A percentile compares a stretch with the other conserved stretches of the same genome.
Evolutionary conservation across 441 rosid genomes (phyloP).

Genomic region (Pelargonium myrrhifolium): DNA sequence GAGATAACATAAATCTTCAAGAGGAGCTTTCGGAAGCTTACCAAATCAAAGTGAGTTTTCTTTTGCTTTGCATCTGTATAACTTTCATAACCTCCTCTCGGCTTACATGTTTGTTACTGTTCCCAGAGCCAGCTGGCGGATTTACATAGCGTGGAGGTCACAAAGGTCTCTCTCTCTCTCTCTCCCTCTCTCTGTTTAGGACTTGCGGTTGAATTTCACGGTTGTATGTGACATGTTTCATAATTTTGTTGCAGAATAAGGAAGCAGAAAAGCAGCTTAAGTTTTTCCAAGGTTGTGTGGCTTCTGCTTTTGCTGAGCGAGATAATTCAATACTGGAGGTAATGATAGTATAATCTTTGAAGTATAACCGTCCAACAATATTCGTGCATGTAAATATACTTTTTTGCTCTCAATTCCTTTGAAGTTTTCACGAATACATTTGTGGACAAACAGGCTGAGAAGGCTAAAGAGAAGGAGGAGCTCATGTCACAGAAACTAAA

Average conservation of each 20-base stretch:
- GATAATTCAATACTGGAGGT: slow-evolving; percentile 96
- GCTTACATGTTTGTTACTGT: slow-evolving; percentile 23
- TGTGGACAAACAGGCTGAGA: slow-evolving; percentile 65
- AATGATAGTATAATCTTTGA: slow-evolving; percentile 1
- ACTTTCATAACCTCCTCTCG: not conserved
- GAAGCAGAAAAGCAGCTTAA: slow-evolving; percentile 94
- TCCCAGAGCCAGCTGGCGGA: slow-evolving; percentile 82
- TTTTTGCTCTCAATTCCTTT: not conserved
- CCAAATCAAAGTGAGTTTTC: slow-evolving; percentile 62
- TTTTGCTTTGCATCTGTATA: not conserved
- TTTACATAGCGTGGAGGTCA: slow-evolving; percentile 69
- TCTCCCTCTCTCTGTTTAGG: not conserved
- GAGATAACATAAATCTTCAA: slow-evolving; percentile 76
- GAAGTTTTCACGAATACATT: slow-evolving; percentile 11
- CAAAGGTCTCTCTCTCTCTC: slow-evolving; percentile 49
- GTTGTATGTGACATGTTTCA: slow-evolving; percentile 10
- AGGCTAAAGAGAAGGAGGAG: slow-evolving; percentile 89
- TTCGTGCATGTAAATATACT: not conserved
- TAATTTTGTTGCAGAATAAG: slow-evolving; percentile 44
- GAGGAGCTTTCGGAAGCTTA: slow-evolving; percentile 98
- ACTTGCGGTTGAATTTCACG: too few relatives aligned
- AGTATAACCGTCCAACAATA: not conserved
- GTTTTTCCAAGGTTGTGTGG: slow-evolving; percentile 95
- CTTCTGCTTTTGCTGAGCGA: slow-evolving; percentile 95
- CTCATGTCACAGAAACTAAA: slow-evolving; percentile 47